phyloP scores from a whole-genome alignment of 1,139 yeast genomes.

The Lodderomyces margitis region DNA sequence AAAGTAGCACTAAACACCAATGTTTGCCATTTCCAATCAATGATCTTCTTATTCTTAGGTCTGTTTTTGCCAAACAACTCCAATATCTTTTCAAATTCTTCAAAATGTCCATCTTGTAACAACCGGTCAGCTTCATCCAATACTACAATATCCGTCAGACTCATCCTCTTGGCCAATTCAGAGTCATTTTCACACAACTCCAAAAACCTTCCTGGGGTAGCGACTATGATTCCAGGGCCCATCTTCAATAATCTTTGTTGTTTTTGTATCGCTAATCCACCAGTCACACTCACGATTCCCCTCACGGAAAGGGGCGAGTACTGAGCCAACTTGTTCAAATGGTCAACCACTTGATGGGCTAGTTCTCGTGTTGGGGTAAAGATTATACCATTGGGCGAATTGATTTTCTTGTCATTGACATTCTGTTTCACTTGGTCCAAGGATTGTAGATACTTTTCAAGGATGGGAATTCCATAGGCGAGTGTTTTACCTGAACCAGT shows the following conservation, averaged over 20 bases:
- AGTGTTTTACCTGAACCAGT: conserved; percentile 98
- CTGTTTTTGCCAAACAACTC: conserved; percentile 50
- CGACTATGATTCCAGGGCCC: conserved; percentile 83
- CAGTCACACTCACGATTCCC: conserved; percentile 80
- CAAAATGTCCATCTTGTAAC: conserved; percentile 94
- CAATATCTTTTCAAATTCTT: conserved; percentile 81
- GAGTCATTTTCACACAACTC: conserved; percentile 72
- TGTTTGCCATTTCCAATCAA: conserved; percentile 75
- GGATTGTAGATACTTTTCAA: conserved; percentile 56
- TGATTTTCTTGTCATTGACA: conserved; percentile 22
- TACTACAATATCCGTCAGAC: conserved; percentile 68
- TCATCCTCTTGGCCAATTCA: conserved; percentile 52
- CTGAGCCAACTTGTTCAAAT: conserved; percentile 61
- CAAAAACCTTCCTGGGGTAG: conserved; percentile 93
- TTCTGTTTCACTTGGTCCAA: conserved; percentile 23
- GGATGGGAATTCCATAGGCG: conserved; percentile 93
- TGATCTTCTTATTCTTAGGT: conserved; percentile 21
- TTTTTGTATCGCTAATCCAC: conserved; percentile 91
- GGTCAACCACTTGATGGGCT: conserved; percentile 90
- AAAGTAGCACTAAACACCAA: conserved; percentile 94
- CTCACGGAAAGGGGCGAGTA: conserved; percentile 55
- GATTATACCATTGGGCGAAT: conserved; percentile 68
- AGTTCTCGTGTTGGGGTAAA: conserved; percentile 96
- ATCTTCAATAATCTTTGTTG: conserved; percentile 76
- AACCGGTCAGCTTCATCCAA: conserved; percentile 98